phyloP scores from a whole-genome alignment of 2,329 filamentous ascomycete species.

The Colletotrichum cordylinicola region DNA sequence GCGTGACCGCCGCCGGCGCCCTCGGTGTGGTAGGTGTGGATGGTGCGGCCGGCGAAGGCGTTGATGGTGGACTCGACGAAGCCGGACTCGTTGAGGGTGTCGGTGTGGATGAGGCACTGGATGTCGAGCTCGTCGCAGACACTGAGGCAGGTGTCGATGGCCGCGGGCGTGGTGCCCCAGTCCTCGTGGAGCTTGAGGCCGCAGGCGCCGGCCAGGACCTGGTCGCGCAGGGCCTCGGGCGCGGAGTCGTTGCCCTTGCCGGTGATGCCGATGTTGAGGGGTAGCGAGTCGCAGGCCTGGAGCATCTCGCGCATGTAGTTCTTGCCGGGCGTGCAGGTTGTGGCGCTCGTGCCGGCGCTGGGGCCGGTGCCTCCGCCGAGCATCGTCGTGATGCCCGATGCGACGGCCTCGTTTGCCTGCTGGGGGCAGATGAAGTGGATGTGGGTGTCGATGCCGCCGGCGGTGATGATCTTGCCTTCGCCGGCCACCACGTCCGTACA shows the following conservation, averaged over 20 bases:
- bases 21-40: constrained; percentile 97
- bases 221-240: constrained; percentile 74
- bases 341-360: constrained; percentile 87
- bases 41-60: constrained; percentile 85
- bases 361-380: constrained; percentile 91
- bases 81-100: constrained; percentile 96
- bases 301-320: constrained; percentile 89
- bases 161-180: constrained; percentile 90
- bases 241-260: constrained; percentile 91
- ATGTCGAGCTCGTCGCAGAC: constrained; percentile 93
- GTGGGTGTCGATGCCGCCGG: constrained; percentile 88
- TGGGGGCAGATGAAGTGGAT: constrained; percentile 97
- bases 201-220: constrained; percentile 82
- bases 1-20: constrained; percentile 94
- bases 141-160: constrained; percentile 84
- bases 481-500: constrained; percentile 92
- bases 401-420: constrained; percentile 82
- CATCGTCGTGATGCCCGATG: constrained; percentile 88
- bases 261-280: constrained; percentile 89
- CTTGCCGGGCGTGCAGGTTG: constrained; percentile 89
- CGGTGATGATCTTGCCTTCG: constrained; percentile 89
- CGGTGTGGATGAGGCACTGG: constrained; percentile 93
- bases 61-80: constrained; percentile 91
- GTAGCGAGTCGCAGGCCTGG: constrained; percentile 81
- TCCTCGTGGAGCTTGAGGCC: constrained; percentile 96